Evolutionary conservation across 192 early-diverging fungal species (phyloP).

Genomic region (Endogone sp.): DNA sequence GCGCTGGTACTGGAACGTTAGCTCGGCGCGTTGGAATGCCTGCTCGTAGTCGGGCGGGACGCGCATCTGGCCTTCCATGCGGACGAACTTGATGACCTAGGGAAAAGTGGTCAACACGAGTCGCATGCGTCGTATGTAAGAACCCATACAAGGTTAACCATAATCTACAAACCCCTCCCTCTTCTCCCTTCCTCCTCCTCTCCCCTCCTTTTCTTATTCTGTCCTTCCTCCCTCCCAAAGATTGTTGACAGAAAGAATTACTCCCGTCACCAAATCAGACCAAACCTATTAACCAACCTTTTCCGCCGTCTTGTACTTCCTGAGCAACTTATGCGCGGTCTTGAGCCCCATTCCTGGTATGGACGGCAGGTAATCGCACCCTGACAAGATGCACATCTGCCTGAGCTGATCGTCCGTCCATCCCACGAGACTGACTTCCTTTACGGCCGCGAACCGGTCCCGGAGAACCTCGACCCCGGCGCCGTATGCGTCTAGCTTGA

Average conservation of each 20-base stretch:
- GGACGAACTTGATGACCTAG: constrained; percentile 22
- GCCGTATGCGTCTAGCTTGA: constrained; percentile 79
- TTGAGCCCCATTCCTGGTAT: constrained; percentile 85
- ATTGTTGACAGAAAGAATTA: not conserved
- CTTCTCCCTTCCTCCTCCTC: no score
- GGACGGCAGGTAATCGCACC: constrained; percentile 94
- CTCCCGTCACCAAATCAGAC: not conserved
- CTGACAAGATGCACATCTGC: constrained; percentile 93
- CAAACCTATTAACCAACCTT: constrained; percentile 22
- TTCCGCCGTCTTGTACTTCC: constrained; percentile 37
- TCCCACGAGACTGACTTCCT: constrained; percentile 45
- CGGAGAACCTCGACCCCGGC: constrained; percentile 60
- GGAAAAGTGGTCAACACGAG: constrained; percentile 2
- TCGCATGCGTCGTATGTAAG: no score
- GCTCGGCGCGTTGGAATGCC: constrained; percentile 69
- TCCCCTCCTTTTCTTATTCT: no score
- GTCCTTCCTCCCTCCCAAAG: not conserved
- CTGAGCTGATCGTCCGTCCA: constrained; percentile 65
- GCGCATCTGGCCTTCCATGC: constrained; percentile 29
- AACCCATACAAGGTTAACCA: not conserved
- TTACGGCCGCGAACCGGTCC: constrained; percentile 40
- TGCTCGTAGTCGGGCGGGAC: constrained; percentile 66
- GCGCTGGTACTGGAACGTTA: constrained; percentile 85
- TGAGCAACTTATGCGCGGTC: constrained; percentile 59
- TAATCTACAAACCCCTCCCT: no score